Percentiles rank a stretch among this genome's conserved stretches.
Evolutionary conservation across 2,329 filamentous ascomycete species (phyloP).

Genomic region (Venturia pyrina): DNA sequence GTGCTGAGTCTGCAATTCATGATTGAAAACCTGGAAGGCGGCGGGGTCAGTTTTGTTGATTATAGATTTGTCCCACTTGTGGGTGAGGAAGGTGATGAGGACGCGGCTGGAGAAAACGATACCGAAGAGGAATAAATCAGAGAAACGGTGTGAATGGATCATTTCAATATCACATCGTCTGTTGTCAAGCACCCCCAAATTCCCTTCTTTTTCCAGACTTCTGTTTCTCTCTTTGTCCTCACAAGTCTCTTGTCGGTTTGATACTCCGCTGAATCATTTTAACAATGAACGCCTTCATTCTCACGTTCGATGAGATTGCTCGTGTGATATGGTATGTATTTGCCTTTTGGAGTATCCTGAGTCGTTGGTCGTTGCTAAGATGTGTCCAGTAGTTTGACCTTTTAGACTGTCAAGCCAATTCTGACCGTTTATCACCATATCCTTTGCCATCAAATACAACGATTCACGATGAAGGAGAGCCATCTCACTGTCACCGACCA

Average conservation of each 20-base stretch:
- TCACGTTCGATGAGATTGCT: background rate
- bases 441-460: too few species aligned
- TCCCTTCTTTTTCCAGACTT: background rate
- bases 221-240: background rate
- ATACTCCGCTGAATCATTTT: background rate
- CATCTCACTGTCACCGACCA: too few species aligned
- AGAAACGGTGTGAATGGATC: background rate
- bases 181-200: background rate
- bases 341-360: too few species aligned
- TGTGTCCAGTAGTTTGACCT: too few species aligned
- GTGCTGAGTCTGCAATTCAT: conserved; percentile 94
- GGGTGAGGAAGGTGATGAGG: conserved; percentile 40
- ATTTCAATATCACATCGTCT: background rate
- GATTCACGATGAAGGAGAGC: too few species aligned
- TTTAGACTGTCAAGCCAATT: too few species aligned
- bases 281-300: background rate
- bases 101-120: background rate
- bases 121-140: background rate
- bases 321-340: background rate
- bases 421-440: too few species aligned
- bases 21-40: conserved; percentile 69
- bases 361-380: too few species aligned
- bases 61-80: conserved; percentile 72
- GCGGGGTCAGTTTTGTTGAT: conserved; percentile 61
- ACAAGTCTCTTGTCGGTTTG: background rate